Evolutionary conservation across 768 basidiomycete species (phyloP), one percentile per base, ranked within the genome.

Genomic region (Arthromyces matolae): DNA sequence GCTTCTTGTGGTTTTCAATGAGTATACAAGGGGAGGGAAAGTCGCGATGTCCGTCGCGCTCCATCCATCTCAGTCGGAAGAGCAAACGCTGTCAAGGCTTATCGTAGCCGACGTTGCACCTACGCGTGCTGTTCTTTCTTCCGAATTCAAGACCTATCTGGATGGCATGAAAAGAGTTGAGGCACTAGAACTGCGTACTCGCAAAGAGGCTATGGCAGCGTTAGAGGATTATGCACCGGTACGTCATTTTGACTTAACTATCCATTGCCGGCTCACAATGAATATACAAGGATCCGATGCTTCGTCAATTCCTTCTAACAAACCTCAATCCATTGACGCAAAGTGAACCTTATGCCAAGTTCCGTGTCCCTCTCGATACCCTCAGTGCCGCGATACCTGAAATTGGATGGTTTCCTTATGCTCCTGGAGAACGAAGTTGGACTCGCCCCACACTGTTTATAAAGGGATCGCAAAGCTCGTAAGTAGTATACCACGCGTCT

Each of bases 81-180:
- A 54, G n/a, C 32, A 51, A 19, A 13, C 76, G 6, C 60, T 86
- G 13, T 60, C 71, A 13, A 66, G 78, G 27, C 77, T 88, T 23
- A 80, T 90, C 45, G 76, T 88, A 6, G 89, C 79, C 22, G 91
- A 94, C 62, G 88, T 93, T 49, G 73, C 88, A 0, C 91, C 91
- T 2, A 70, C 78, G 0, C 69, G 69, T 37, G 74, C 67, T 51
- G 66, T 57, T 51, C 73, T 73, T 52, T 87, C 73, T 0, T 57
- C 71, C 4, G 88, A 91, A 54, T 90, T 87, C 57, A 61, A 66
- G 42, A 58, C 60, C 0, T 92, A 93, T 57, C 62, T 86, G 12
- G 66, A 78, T 25, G 86, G 72, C 1, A 91, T 94, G 90, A 66
- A 76, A 50, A 72, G 78, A 55, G 77, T 93, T 5, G 82, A 90